Percentiles rank a stretch among this genome's conserved stretches.
These are phyloP conservation scores for Coniochaeta ligniaria DNA, from an alignment of 2,329 filamentous ascomycete genomes.

Conservation along the genomic window DNA sequence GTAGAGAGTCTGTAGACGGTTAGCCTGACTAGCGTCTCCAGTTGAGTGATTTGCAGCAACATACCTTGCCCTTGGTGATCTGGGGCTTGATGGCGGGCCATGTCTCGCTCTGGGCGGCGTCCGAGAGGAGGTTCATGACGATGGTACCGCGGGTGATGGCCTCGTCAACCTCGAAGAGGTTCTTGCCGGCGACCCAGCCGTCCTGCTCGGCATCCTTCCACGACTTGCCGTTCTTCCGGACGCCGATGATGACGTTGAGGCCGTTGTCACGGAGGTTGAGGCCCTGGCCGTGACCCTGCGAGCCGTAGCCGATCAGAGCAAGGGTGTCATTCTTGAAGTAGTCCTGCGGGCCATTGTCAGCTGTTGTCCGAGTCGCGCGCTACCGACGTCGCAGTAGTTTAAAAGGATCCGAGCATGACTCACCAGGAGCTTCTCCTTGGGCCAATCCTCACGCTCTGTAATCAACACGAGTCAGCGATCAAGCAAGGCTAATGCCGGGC, in stretches of 20 bases:
- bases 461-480: neutral
- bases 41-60: slow-evolving; percentile 16
- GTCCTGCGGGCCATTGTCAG: slow-evolving; percentile 47
- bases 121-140: slow-evolving; percentile 98
- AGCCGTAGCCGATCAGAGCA: slow-evolving; percentile 96
- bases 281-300: slow-evolving; percentile 97
- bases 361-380: neutral
- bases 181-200: slow-evolving; percentile 97
- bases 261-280: slow-evolving; percentile 99
- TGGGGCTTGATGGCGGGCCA: slow-evolving; percentile 98
- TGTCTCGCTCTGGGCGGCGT: slow-evolving; percentile 97
- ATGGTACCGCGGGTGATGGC: slow-evolving; percentile 90
- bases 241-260: slow-evolving; percentile 97
- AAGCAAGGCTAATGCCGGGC: neutral
- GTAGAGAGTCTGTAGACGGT: slow-evolving; percentile 76
- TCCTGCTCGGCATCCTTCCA: slow-evolving; percentile 97
- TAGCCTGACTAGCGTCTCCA: neutral
- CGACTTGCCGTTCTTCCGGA: slow-evolving; percentile 95
- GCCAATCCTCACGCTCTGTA: slow-evolving; percentile 95
- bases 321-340: slow-evolving; percentile 99
- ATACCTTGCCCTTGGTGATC: slow-evolving; percentile 95
- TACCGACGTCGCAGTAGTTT: neutral
- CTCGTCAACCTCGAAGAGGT: slow-evolving; percentile 97
- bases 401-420: slow-evolving; percentile 31
- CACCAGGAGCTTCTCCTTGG: slow-evolving; percentile 93